phyloP scores from a whole-genome alignment of 2,329 filamentous ascomycete genomes.

The Aspergillus ibericus region DNA sequence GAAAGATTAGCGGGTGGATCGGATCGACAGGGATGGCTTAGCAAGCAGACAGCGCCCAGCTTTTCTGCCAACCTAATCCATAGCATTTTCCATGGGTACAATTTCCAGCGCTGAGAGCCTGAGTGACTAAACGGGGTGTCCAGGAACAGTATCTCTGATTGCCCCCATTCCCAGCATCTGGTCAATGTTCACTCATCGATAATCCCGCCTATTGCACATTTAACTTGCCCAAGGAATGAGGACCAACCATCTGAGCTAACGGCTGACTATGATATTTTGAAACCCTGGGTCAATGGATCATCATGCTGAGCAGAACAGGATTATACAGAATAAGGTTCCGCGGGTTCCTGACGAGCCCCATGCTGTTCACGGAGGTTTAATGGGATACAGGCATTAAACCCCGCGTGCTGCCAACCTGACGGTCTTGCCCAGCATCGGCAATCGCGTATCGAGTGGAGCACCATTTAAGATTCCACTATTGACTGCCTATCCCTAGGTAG shows the following conservation, averaged over 20 bases:
- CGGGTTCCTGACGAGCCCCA: background rate
- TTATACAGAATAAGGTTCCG: background rate
- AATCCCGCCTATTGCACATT: background rate
- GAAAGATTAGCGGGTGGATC: slow-evolving; percentile 9
- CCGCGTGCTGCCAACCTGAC: background rate
- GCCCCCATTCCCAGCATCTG: background rate
- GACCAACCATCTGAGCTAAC: background rate
- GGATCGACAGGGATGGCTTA: slow-evolving; percentile 15
- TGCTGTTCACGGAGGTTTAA: background rate
- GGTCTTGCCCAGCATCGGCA: background rate
- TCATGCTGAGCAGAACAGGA: background rate
- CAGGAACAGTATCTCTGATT: background rate
- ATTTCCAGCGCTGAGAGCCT: no score
- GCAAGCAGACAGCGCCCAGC: background rate
- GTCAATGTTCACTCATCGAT: background rate
- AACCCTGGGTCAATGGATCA: background rate
- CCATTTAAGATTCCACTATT: background rate
- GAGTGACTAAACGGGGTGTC: no score
- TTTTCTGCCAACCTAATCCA: background rate
- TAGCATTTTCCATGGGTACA: no score
- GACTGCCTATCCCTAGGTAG: background rate
- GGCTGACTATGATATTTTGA: background rate
- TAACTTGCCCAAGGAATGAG: background rate
- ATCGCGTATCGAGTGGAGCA: background rate
- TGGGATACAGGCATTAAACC: background rate